phyloP scores from a whole-genome alignment of 306 rosid genomes.

The Dalbergia oliveri region DNA sequence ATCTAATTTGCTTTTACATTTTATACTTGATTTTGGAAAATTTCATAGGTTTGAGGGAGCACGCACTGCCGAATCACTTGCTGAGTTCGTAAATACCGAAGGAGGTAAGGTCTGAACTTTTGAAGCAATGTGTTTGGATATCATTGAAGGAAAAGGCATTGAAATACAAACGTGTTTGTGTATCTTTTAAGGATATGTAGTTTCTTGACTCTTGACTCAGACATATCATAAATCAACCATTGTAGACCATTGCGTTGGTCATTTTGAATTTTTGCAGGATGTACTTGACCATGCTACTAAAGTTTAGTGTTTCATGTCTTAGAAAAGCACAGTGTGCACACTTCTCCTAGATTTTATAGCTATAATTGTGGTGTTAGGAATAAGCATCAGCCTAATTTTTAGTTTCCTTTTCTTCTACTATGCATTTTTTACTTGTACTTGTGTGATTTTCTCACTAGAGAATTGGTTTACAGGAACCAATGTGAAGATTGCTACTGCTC shows the following conservation, averaged over 20 bases:
- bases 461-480: constrained; percentile 74
- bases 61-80: constrained; percentile 82
- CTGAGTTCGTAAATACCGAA: constrained; percentile 80
- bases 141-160: constrained; percentile 10
- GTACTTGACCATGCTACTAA: constrained; percentile 13
- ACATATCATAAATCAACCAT: constrained; percentile 16
- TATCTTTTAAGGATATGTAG: constrained; percentile 26
- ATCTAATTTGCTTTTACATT: constrained; percentile 5
- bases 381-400: constrained; percentile 15
- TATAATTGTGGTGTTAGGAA: constrained; percentile 15
- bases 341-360: constrained; percentile 6
- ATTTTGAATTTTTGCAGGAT: not conserved
- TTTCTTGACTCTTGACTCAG: not conserved
- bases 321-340: constrained; percentile 9
- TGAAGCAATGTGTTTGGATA: constrained; percentile 10
- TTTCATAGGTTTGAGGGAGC: constrained; percentile 78
- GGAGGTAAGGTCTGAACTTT: constrained; percentile 63
- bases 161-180: constrained; percentile 11
- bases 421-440: constrained; percentile 1
- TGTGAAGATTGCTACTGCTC: constrained; percentile 80
- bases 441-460: constrained; percentile 35
- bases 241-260: not conserved
- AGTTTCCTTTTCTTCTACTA: constrained; percentile 2
- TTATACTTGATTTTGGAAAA: constrained; percentile 32
- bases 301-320: constrained; percentile 33